Conservation (phyloP, 495 filamentous ascomycete genomes). For the Aspergillus nanangensis region DNA sequence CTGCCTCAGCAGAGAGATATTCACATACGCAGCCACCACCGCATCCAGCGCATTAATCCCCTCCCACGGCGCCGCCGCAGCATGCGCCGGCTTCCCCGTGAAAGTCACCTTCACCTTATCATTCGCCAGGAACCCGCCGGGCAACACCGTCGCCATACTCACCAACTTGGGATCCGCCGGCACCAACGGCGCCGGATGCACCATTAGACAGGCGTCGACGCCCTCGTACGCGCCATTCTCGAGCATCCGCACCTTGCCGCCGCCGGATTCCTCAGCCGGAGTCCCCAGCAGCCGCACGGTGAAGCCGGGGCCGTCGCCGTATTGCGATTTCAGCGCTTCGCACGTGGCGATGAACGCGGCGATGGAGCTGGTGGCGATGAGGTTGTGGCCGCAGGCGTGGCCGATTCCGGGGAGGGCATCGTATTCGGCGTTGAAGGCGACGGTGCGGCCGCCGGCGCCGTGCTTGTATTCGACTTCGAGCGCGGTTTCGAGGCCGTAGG, state of each 20-base stretch:
- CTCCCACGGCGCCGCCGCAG: constrained; percentile 57
- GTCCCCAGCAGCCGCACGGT: constrained; percentile 38
- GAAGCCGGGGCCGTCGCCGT: constrained; percentile 9
- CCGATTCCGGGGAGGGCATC: constrained; percentile 44
- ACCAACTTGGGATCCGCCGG: constrained; percentile 17
- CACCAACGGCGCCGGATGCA: constrained; percentile 43
- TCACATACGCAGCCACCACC: constrained; percentile 56
- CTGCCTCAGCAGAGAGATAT: constrained; percentile 55
- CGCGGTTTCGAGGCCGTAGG: constrained; percentile 52
- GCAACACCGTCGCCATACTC: constrained; percentile 23
- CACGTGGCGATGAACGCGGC: constrained; percentile 35
- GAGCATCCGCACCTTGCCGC: constrained; percentile 46
- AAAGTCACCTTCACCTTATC: constrained; percentile 43
- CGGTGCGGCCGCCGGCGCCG: constrained; percentile 40
- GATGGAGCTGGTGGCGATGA: constrained; percentile 42
- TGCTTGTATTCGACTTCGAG: constrained; percentile 51
- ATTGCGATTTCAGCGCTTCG: constrained; percentile 20
- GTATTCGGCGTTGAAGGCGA: constrained; percentile 58
- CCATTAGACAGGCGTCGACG: constrained; percentile 49
- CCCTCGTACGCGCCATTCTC: constrained; percentile 44
- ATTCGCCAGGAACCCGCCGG: constrained; percentile 48
- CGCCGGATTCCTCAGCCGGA: constrained; percentile 37
- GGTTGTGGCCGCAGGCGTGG: constrained; percentile 46
- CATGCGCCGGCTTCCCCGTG: constrained; percentile 48
- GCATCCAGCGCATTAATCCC: constrained; percentile 65